Base-by-base conservation (phyloP, 768 basidiomycete genomes). In the Boletales sp. region DNA sequence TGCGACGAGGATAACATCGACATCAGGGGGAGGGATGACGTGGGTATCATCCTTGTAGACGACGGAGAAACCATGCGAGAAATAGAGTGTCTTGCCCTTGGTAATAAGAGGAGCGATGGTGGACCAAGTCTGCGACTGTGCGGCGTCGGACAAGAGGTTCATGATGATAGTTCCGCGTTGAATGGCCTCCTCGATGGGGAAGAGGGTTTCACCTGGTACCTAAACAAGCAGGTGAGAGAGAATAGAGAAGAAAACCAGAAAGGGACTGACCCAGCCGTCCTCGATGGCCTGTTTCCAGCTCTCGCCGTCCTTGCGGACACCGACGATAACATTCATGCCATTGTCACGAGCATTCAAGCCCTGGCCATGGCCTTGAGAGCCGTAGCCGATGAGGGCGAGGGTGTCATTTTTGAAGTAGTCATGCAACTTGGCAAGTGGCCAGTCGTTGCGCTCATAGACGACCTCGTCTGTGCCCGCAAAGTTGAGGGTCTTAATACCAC, bases 361-460 rank as follows among this genome's bases (percentile, higher is more conserved):
- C 73, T 98, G 96, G 17, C 96, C 96, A 71, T 98, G 96, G 37
- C 95, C 94, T 74, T 95, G 94, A 12, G 96, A 98, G 55, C 96
- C 96, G 68, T 99, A 98, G 52, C 96, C 96, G 62, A 98, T 98
- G 73, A 99, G 84, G 55, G 95, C 95, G 48, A 99, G 90, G 58
- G 94, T 97, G 73, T 99, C 96, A 67, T 98, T 89, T 75, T 98
- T 98, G 82, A 99, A 96, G 81, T 95, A 99, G 70, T 98, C 94
- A 71, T 98, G 95, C 67, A 99, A 86, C 76, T 91, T 98, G 54
- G 92, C 84, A 55, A 95, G 75, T 33, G 96, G 96, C 96, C 96
- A 99, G 81, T 99, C 96, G 60, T 80, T 81, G 57, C 91, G 90
- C 76, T 97, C 94, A 65, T 94, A 97, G 41, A 97, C 90, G 56